Conservation (phyloP, 2,329 filamentous ascomycete species). For the Capronia epimyces region DNA sequence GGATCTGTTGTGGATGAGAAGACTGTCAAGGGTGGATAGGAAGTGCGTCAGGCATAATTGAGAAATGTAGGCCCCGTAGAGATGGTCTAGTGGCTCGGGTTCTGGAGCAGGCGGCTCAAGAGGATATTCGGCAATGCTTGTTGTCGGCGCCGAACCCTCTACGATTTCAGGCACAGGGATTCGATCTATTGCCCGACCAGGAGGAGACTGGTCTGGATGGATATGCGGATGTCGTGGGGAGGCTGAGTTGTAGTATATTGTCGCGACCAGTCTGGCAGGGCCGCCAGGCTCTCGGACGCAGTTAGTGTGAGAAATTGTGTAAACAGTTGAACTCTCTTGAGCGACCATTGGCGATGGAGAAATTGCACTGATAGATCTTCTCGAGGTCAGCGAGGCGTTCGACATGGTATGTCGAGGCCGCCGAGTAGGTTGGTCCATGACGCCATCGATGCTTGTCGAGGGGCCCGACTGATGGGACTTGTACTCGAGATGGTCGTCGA, state of each 20-base stretch:
- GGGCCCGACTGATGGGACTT: slow-evolving; percentile 23
- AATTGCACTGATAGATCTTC: slow-evolving; percentile 27
- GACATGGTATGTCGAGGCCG: slow-evolving; percentile 20
- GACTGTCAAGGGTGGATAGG: slow-evolving; percentile 47
- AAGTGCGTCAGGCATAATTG: slow-evolving; percentile 54
- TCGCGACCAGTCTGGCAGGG: slow-evolving; percentile 43
- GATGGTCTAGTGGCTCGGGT: slow-evolving; percentile 50
- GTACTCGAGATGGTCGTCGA: slow-evolving; percentile 48
- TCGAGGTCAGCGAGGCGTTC: slow-evolving; percentile 21
- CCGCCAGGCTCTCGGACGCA: slow-evolving; percentile 37
- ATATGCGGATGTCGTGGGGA: slow-evolving; percentile 42
- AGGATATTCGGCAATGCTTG: slow-evolving; percentile 49
- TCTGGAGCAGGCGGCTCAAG: slow-evolving; percentile 51
- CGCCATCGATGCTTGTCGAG: slow-evolving; percentile 29
- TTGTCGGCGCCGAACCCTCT: slow-evolving; percentile 46
- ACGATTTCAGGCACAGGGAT: slow-evolving; percentile 40
- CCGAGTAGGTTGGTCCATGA: slow-evolving; percentile 25
- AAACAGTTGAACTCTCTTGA: slow-evolving; percentile 43
- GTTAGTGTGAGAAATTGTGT: slow-evolving; percentile 43
- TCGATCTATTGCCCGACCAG: slow-evolving; percentile 34
- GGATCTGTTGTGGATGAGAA: slow-evolving; percentile 33
- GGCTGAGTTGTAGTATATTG: slow-evolving; percentile 46
- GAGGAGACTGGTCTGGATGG: slow-evolving; percentile 45
- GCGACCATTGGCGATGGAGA: slow-evolving; percentile 30
- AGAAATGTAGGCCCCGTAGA: slow-evolving; percentile 51